These are phyloP conservation scores for Schrenkiella parvula DNA, from an alignment of 345 rosid species.

Conservation along the genomic window DNA sequence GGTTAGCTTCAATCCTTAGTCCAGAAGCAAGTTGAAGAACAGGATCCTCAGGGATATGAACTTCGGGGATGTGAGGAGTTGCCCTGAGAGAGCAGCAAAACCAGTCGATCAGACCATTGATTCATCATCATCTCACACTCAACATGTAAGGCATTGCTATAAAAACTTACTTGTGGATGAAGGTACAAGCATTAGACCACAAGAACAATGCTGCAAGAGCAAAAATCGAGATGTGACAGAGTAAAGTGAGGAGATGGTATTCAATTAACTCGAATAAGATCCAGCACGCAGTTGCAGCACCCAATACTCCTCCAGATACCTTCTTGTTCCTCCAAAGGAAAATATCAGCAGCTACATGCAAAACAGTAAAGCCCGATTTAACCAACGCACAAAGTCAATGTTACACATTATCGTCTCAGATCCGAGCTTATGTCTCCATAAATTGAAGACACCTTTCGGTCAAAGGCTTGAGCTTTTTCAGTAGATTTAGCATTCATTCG, in stretches of 20 bases:
- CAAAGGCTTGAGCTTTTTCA: background rate
- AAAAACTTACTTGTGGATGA: conserved; percentile 67
- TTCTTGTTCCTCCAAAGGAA: conserved; percentile 91
- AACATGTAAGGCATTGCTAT: background rate
- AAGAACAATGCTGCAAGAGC: conserved; percentile 66
- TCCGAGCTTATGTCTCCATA: too few species aligned
- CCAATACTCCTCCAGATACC: conserved; percentile 70
- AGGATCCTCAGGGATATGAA: conserved; percentile 63
- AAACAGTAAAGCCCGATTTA: background rate
- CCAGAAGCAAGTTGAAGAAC: conserved; percentile 50
- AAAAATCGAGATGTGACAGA: conserved; percentile 58
- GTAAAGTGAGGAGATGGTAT: conserved; percentile 60
- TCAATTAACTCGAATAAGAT: conserved; percentile 67
- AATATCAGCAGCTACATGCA: conserved; percentile 59
- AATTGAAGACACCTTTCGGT: too few species aligned
- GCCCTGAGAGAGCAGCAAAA: conserved; percentile 34
- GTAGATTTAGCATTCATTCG: background rate
- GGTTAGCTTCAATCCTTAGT: conserved; percentile 48
- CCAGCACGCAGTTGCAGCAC: conserved; percentile 62
- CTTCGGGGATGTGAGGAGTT: conserved; percentile 59
- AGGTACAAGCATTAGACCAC: conserved; percentile 77
- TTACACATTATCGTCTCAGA: background rate
- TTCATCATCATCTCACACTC: conserved; percentile 25
- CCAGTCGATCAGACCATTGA: conserved; percentile 37
- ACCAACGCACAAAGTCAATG: background rate